phyloP scores from a whole-genome alignment of 2,329 filamentous ascomycete genomes.

The Cercospora berteroae region DNA sequence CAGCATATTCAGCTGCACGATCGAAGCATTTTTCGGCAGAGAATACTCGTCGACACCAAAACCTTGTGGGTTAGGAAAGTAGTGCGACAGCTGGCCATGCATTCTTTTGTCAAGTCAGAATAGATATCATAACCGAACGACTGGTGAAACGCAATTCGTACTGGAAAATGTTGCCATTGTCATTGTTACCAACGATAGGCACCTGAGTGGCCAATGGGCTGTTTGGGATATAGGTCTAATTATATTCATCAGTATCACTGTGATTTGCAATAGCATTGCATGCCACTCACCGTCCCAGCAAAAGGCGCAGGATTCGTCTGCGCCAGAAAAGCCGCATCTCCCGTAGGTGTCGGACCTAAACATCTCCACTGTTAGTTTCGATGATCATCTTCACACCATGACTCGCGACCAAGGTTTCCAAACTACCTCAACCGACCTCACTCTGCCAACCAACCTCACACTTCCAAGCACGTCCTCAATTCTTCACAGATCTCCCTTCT shows the following conservation, averaged over 20 bases:
- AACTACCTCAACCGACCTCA: neutral
- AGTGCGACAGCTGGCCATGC: slow-evolving; percentile 69
- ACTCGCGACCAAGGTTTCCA: neutral
- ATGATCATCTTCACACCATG: neutral
- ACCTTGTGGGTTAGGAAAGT: slow-evolving; percentile 64
- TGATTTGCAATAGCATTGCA: neutral
- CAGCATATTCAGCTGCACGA: slow-evolving; percentile 69
- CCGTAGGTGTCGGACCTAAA: slow-evolving; percentile 67
- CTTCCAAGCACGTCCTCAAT: neutral
- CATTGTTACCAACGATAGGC: slow-evolving; percentile 58
- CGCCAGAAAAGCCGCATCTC: slow-evolving; percentile 66
- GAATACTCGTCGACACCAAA: slow-evolving; percentile 73
- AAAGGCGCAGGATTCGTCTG: slow-evolving; percentile 68
- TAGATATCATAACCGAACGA: neutral
- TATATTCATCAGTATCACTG: neutral
- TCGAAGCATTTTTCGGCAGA: slow-evolving; percentile 63
- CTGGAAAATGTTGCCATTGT: slow-evolving; percentile 66
- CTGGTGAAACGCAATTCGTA: neutral
- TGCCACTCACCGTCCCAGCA: slow-evolving; percentile 40
- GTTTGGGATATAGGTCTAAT: slow-evolving; percentile 63
- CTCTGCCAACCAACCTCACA: neutral
- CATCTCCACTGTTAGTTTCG: neutral
- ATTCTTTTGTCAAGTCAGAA: slow-evolving; percentile 34
- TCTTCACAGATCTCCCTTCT: too few relatives aligned
- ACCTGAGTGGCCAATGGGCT: slow-evolving; percentile 68